A percentile compares a stretch with the other conserved stretches of the same genome.
Evolutionary conservation across 306 rosid species (phyloP).

Genomic region (Vigna trinervia): DNA sequence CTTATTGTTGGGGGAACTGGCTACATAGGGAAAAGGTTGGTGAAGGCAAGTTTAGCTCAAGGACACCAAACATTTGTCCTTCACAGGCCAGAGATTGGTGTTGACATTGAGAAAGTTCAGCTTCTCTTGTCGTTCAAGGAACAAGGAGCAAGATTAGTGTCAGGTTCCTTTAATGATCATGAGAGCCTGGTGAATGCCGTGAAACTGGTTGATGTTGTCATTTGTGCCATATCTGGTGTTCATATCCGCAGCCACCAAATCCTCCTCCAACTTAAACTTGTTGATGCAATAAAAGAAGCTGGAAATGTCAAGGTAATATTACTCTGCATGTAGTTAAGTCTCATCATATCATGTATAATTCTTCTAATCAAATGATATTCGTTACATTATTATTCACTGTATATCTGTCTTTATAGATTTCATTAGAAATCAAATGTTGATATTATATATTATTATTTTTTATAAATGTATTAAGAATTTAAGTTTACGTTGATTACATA

Average conservation of each 20-base stretch:
- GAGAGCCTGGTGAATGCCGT: slow-evolving; percentile 65
- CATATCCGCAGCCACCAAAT: slow-evolving; percentile 73
- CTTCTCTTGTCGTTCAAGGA: slow-evolving; percentile 64
- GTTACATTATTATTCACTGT: neutral
- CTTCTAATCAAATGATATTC: neutral
- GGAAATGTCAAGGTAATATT: slow-evolving; percentile 67
- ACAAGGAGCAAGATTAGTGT: slow-evolving; percentile 64
- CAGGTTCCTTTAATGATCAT: slow-evolving; percentile 60
- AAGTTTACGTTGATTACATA: no score
- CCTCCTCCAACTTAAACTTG: slow-evolving; percentile 73
- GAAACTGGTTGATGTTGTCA: slow-evolving; percentile 71
- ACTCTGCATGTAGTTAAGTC: neutral
- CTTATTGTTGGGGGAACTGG: slow-evolving; percentile 84
- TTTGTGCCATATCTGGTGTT: slow-evolving; percentile 75
- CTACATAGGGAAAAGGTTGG: slow-evolving; percentile 78
- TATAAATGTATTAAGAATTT: no score
- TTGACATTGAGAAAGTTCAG: slow-evolving; percentile 75
- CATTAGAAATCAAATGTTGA: no score
- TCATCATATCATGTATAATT: neutral
- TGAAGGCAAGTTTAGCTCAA: slow-evolving; percentile 61
- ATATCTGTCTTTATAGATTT: no score
- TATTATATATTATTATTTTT: no score
- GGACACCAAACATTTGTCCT: slow-evolving; percentile 72
- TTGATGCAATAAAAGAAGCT: slow-evolving; percentile 75
- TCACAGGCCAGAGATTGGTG: slow-evolving; percentile 69